phyloP scores from a whole-genome alignment of 371 early-diverging fungal genomes.

The Mortierella polycephala region DNA sequence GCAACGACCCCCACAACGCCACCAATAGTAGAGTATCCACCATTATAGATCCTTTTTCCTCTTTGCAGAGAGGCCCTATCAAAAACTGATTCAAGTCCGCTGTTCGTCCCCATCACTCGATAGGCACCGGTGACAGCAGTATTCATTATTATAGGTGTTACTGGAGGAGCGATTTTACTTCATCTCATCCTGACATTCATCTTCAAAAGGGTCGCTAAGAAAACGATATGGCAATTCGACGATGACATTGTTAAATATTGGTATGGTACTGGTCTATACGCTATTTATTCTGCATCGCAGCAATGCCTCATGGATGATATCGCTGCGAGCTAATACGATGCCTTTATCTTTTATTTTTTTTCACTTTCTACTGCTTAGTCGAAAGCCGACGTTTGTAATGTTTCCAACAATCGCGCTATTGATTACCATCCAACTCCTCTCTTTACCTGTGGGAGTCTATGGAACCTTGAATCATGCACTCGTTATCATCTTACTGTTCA shows the following conservation, averaged over 20 bases:
- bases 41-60: too few relatives aligned
- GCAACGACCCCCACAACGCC: slow-evolving; percentile 13
- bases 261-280: slow-evolving; percentile 15
- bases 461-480: slow-evolving; percentile 45
- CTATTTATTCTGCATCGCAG: neutral
- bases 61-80: too few relatives aligned
- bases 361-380: slow-evolving; percentile 15
- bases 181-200: slow-evolving; percentile 45
- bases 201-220: slow-evolving; percentile 41
- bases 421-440: slow-evolving; percentile 47
- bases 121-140: slow-evolving; percentile 44
- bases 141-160: slow-evolving; percentile 50
- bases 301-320: neutral
- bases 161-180: slow-evolving; percentile 42
- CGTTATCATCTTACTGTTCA: slow-evolving; percentile 46
- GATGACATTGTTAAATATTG: slow-evolving; percentile 54
- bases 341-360: neutral
- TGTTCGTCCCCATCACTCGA: neutral
- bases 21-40: slow-evolving; percentile 10
- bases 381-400: slow-evolving; percentile 51
- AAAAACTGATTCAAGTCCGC: too few relatives aligned
- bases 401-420: slow-evolving; percentile 51
- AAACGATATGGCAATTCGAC: slow-evolving; percentile 54
- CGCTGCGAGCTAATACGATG: neutral
- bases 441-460: slow-evolving; percentile 36